These are phyloP conservation scores for Scenedesmus sp. DNA, from an alignment of 163 green algal species.

Conservation along the genomic window DNA sequence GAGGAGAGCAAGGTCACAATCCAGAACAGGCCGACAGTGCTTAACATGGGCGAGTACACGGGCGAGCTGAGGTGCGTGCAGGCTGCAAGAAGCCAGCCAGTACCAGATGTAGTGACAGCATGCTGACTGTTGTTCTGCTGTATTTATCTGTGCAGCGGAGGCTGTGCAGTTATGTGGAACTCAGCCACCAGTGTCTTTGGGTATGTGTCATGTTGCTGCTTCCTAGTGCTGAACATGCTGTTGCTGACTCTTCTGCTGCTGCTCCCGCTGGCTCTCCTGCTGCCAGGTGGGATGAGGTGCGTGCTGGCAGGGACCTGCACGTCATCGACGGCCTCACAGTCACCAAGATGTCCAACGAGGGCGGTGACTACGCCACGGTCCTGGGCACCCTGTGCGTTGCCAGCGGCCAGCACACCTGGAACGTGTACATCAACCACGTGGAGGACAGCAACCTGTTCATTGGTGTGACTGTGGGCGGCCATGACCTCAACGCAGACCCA, in stretches of 20 bases:
- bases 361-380: constrained; percentile 73
- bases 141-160: not conserved
- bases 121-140: not conserved
- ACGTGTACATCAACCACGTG: constrained; percentile 80
- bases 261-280: not conserved
- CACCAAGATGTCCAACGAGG: constrained; percentile 72
- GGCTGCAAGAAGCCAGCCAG: not conserved
- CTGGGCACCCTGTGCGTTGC: constrained; percentile 73
- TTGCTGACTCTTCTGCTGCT: constrained; percentile 9
- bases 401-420: constrained; percentile 74
- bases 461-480: constrained; percentile 69
- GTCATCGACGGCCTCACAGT: constrained; percentile 74
- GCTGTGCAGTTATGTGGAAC: not conserved
- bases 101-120: not conserved
- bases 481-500: constrained; percentile 77
- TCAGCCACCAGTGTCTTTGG: not conserved
- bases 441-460: constrained; percentile 80
- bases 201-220: not conserved
- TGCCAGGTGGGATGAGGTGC: constrained; percentile 73
- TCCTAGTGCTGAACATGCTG: not conserved
- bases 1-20: constrained; percentile 79
- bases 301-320: constrained; percentile 70
- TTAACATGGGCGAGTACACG: constrained; percentile 77
- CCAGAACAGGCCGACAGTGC: constrained; percentile 75
- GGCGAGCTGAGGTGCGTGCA: constrained; percentile 57